Percentiles rank a stretch among this genome's conserved stretches.
phyloP scores from a whole-genome alignment of 352 stramenopile species.

The Phytophthora podocarpi region DNA sequence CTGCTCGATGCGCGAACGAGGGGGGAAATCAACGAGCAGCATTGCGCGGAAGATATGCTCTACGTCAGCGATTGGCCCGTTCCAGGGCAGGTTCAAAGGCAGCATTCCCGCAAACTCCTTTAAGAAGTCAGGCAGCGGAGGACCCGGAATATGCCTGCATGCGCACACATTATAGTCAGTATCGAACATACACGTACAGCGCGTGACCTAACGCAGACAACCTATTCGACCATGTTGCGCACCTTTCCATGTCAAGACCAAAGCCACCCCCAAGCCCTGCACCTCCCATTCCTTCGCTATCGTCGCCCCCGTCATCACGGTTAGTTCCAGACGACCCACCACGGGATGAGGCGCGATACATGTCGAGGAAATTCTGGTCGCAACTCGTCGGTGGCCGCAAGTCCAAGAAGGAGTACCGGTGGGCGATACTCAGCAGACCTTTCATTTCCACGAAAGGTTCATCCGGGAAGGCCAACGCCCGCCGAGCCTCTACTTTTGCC shows the following conservation, averaged over 20 bases:
- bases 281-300: constrained; percentile 33
- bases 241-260: constrained; percentile 54
- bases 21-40: constrained; percentile 81
- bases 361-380: constrained; percentile 82
- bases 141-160: constrained; percentile 68
- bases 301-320: constrained; percentile 19
- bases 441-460: constrained; percentile 82
- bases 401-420: constrained; percentile 86
- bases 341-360: constrained; percentile 65
- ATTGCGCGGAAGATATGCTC: constrained; percentile 88
- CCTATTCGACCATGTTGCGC: constrained; percentile 1
- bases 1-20: constrained; percentile 71
- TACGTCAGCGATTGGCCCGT: constrained; percentile 85
- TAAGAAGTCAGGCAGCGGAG: constrained; percentile 83
- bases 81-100: constrained; percentile 83
- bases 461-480: constrained; percentile 79
- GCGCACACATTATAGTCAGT: constrained; percentile 1
- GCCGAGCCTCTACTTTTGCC: constrained; percentile 80
- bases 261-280: constrained; percentile 32
- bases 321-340: constrained; percentile 13
- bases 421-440: constrained; percentile 73
- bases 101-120: constrained; percentile 86
- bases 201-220: not conserved
- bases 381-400: constrained; percentile 56
- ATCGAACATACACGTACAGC: not conserved